These are phyloP conservation scores for Santalum album DNA, from an alignment of 164 flowering plant genomes.

Conservation along the genomic window DNA sequence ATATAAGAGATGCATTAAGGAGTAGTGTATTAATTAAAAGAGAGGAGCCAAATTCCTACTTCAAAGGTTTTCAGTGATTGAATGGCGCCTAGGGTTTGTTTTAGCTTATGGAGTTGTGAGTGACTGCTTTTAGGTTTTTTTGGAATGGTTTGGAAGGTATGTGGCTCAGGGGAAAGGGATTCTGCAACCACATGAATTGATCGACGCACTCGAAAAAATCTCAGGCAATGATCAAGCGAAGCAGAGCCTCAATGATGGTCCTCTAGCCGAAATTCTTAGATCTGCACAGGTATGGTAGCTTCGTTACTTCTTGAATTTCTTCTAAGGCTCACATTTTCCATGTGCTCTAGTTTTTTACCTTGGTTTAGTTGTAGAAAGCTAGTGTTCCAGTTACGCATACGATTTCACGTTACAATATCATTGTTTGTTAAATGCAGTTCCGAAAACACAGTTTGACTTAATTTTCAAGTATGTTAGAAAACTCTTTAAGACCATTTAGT, in stretches of 20 bases:
- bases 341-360: no score
- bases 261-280: constrained; percentile 63
- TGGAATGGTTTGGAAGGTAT: constrained; percentile 37
- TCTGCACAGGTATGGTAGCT: constrained; percentile 52
- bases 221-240: constrained; percentile 31
- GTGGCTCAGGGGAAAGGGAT: constrained; percentile 86
- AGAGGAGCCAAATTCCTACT: no score
- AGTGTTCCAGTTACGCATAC: no score
- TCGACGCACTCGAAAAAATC: constrained; percentile 55
- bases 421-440: no score
- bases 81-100: not conserved
- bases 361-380: no score
- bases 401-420: no score
- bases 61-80: not conserved
- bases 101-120: not conserved
- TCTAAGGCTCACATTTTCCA: no score
- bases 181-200: constrained; percentile 71
- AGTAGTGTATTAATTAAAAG: no score
- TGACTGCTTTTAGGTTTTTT: not conserved
- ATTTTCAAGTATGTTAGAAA: no score
- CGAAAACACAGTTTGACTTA: no score
- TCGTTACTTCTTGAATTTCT: not conserved
- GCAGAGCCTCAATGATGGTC: constrained; percentile 37
- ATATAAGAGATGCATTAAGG: no score
- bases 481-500: no score